Evolutionary conservation across 108 stramenopile genomes (phyloP).

Genomic region (Cyclotella sp.): DNA sequence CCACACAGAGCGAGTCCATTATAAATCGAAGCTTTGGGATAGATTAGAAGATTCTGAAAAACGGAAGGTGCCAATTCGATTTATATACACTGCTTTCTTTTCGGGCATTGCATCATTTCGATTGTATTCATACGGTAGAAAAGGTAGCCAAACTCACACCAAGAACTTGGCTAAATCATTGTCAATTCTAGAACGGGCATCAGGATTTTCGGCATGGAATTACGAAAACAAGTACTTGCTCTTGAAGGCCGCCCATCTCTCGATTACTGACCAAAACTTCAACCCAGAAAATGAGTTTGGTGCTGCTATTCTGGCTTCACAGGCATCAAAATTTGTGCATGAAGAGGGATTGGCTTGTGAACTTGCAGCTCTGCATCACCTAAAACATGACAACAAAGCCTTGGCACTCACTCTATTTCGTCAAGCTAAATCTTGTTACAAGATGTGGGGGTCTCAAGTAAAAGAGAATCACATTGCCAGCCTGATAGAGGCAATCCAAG

Average conservation of each 20-base stretch:
- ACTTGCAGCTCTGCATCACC: conserved; percentile 20
- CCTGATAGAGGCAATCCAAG: neutral
- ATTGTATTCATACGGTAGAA: neutral
- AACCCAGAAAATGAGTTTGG: conserved; percentile 6
- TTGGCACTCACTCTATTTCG: conserved; percentile 3
- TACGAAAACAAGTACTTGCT: conserved; percentile 13
- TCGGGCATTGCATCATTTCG: neutral
- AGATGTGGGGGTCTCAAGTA: conserved; percentile 26
- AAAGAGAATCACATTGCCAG: conserved; percentile 7
- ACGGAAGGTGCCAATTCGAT: neutral
- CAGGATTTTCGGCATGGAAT: neutral
- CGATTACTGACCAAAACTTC: neutral
- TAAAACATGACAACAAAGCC: conserved; percentile 1
- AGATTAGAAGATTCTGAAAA: too few species aligned
- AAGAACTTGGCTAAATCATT: neutral
- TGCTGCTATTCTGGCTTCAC: conserved; percentile 13
- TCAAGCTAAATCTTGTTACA: conserved; percentile 22
- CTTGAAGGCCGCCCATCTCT: conserved; percentile 10
- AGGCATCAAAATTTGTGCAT: conserved; percentile 12
- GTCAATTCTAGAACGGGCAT: neutral
- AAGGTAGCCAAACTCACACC: conserved; percentile 2
- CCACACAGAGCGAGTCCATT: too few species aligned
- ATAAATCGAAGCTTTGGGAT: too few species aligned
- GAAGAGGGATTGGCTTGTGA: conserved; percentile 35
- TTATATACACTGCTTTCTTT: neutral